A percentile compares a stretch with the other conserved stretches of the same genome.
Conservation (phyloP, 495 filamentous ascomycete species). For the Trichoderma orchidacearum region DNA sequence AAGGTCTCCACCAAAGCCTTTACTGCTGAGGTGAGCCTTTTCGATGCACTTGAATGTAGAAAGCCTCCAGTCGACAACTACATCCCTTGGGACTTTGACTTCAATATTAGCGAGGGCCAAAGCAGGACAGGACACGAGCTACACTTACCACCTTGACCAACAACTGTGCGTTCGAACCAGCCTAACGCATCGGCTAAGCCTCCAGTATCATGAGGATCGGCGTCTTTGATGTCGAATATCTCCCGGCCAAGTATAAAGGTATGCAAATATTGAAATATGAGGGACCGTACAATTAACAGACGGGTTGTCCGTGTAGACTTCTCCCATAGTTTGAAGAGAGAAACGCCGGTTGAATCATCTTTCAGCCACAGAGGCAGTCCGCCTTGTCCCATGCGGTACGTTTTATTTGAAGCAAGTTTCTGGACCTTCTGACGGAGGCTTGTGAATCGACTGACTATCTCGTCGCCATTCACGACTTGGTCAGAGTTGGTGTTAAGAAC, state of each 20-base stretch:
- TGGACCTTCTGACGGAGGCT: neutral
- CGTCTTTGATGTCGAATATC: neutral
- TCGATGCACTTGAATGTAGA: neutral
- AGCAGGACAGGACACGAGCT: neutral
- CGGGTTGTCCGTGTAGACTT: neutral
- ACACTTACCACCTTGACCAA: neutral
- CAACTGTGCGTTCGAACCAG: neutral
- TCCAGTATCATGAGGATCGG: neutral
- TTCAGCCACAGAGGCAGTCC: neutral
- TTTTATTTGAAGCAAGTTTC: neutral
- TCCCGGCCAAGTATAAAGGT: neutral
- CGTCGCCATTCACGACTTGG: neutral
- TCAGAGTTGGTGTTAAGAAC: neutral
- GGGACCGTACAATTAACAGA: neutral
- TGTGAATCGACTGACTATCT: neutral
- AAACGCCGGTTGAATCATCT: neutral
- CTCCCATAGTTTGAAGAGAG: neutral
- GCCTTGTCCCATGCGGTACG: neutral
- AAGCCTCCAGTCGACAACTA: neutral
- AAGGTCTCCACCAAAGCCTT: neutral
- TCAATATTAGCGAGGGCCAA: neutral
- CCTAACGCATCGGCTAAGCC: neutral
- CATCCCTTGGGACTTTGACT: neutral
- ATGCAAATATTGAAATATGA: neutral
- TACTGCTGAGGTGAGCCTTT: neutral